Evolutionary conservation across 352 stramenopile species (phyloP).

Genomic region (Blastocystis sp.): DNA sequence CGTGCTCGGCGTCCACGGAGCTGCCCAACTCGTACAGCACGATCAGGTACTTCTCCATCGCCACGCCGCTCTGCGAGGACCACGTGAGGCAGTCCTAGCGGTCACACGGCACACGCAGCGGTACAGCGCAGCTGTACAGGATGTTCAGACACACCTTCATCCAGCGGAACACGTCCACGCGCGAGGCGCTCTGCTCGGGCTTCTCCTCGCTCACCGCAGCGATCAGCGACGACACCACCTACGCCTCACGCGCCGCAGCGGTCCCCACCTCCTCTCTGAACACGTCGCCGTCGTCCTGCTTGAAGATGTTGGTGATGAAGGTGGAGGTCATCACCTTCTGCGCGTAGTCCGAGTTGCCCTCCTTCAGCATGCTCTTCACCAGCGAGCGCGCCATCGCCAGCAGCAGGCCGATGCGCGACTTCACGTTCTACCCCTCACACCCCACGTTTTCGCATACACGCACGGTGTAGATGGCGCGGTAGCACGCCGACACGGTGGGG

Average conservation of each 20-base stretch:
- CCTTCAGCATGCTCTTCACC: slow-evolving; percentile 59
- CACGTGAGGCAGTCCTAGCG: slow-evolving; percentile 57
- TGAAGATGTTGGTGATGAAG: slow-evolving; percentile 71
- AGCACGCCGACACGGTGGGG: slow-evolving; percentile 59
- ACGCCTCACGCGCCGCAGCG: background rate
- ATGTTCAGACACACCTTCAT: slow-evolving; percentile 64
- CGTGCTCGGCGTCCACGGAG: background rate
- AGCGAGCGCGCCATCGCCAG: slow-evolving; percentile 61
- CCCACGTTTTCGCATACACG: background rate
- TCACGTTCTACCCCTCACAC: slow-evolving; percentile 44
- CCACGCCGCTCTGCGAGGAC: slow-evolving; percentile 9
- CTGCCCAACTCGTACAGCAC: slow-evolving; percentile 28
- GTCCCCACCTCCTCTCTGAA: slow-evolving; percentile 39
- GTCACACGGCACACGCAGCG: background rate
- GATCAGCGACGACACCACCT: slow-evolving; percentile 67
- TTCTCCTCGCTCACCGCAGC: slow-evolving; percentile 50
- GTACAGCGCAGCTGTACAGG: slow-evolving; percentile 22
- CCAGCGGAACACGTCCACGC: background rate
- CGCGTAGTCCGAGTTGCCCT: slow-evolving; percentile 63
- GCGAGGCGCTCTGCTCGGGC: background rate
- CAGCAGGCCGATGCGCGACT: slow-evolving; percentile 42
- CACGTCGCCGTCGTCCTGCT: slow-evolving; percentile 54
- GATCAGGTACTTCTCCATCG: slow-evolving; percentile 49
- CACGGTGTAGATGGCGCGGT: slow-evolving; percentile 58
- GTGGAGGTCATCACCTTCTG: slow-evolving; percentile 52